phyloP scores from a whole-genome alignment of 805 yeast genomes.

The Wickerhamiella galacta region DNA sequence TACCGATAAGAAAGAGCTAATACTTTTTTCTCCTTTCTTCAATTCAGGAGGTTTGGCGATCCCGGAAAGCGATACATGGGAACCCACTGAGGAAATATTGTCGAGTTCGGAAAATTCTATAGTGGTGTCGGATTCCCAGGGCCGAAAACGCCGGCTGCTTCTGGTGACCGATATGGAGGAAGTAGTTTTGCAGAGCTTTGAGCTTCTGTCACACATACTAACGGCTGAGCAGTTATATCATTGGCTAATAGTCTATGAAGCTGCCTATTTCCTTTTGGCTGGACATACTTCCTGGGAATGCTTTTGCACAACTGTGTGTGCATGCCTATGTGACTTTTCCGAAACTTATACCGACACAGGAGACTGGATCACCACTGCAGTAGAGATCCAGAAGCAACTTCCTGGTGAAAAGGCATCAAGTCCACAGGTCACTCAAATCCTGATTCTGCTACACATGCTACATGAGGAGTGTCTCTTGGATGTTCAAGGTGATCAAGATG shows the following conservation, averaged over 20 bases:
- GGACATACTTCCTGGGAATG: constrained; percentile 1
- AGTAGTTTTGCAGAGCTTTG: constrained; percentile 3
- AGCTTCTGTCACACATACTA: background rate
- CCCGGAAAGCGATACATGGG: background rate
- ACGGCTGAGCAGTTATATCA: constrained; percentile 1
- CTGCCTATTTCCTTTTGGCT: background rate
- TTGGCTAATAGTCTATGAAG: constrained; percentile 4
- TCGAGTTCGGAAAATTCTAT: background rate
- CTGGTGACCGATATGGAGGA: background rate
- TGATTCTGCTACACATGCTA: constrained; percentile 53
- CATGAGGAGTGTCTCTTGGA: constrained; percentile 61
- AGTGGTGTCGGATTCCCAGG: background rate
- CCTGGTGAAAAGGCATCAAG: constrained; percentile 16
- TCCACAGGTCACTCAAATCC: too few relatives aligned
- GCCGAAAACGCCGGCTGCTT: background rate
- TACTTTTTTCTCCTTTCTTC: constrained; percentile 3
- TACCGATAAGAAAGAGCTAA: background rate
- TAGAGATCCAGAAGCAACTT: background rate
- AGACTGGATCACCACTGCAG: background rate
- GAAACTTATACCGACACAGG: background rate
- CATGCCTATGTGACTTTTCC: background rate
- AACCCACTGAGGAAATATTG: background rate
- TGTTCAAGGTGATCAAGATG: constrained; percentile 25
- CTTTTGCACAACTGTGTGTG: constrained; percentile 1
- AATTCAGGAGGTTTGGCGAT: background rate